Conservation (phyloP, 768 basidiomycete species). For the Macrolepiota dolichaula region DNA sequence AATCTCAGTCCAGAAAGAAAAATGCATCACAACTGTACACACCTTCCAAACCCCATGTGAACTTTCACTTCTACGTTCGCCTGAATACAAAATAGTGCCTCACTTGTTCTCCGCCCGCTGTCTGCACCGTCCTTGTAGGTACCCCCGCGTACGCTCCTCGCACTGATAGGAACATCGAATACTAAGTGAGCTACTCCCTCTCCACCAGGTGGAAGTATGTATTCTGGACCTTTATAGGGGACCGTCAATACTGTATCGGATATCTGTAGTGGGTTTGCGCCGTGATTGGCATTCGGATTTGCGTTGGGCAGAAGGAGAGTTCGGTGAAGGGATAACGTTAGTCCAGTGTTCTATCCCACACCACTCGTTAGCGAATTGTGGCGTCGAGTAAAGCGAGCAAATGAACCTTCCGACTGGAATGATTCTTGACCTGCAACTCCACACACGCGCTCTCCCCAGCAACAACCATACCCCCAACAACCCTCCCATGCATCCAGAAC, state of each 20-base stretch:
- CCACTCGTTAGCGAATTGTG: not conserved
- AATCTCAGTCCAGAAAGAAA: constrained; percentile 7
- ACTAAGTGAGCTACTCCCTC: constrained; percentile 81
- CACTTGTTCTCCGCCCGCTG: constrained; percentile 28
- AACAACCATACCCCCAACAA: constrained; percentile 61
- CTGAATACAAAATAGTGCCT: constrained; percentile 66
- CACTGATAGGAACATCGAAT: constrained; percentile 70
- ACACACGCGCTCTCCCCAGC: constrained; percentile 71
- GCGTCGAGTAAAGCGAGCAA: constrained; percentile 6
- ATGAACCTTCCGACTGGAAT: constrained; percentile 72
- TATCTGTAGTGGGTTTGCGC: constrained; percentile 48
- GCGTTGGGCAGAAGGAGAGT: constrained; percentile 50
- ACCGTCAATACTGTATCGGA: constrained; percentile 69
- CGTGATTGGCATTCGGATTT: constrained; percentile 23
- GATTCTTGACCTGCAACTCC: constrained; percentile 79
- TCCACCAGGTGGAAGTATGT: constrained; percentile 65
- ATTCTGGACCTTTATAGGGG: constrained; percentile 72
- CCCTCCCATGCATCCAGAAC: constrained; percentile 68
- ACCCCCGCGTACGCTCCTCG: constrained; percentile 65
- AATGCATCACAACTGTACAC: constrained; percentile 37
- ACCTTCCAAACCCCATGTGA: constrained; percentile 35
- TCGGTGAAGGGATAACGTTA: constrained; percentile 59
- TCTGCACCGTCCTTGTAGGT: constrained; percentile 45
- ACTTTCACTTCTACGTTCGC: constrained; percentile 63
- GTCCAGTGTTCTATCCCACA: constrained; percentile 55